Base-by-base conservation (phyloP, 2,329 filamentous ascomycete genomes). In the Hymenoscyphus fraxineus region DNA sequence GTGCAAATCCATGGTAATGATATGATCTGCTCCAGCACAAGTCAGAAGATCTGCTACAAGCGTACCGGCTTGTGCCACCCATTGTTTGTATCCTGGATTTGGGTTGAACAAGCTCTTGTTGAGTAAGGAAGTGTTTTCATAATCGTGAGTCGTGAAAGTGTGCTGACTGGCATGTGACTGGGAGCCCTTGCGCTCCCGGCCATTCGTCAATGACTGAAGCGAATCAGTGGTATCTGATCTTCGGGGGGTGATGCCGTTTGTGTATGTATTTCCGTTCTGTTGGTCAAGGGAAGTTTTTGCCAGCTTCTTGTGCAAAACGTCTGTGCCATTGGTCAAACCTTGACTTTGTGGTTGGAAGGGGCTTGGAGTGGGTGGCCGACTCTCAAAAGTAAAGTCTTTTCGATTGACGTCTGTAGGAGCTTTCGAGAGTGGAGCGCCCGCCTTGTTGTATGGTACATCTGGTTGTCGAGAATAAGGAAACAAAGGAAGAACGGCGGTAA, bases 381-480 rank as follows among this genome's bases (percentile, higher is more conserved):
- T 96, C 76, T 98, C 94, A 73, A 98, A 97, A 10, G 93, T 97
- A 79, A 89, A 91, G 70, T 88, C 88, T 68, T 84, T 82, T 70
- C 80, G 82, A 61, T 81, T 77, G 51, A 78, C 74, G 62, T 80
- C 76, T 58, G 77, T 79, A 0, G 86, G 82, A 47, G 86, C 84
- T 76, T 90, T 93, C 61, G 89, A 86, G 60, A 98, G 84, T 47
- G 95, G 95, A 51, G 95, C 94, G 61, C 95, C 95, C 51, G 88
- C 82, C 81, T 98, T 98, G 82, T 97, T 96, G 82, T 98, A 99
- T 19, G 95, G 95, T 66, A 97, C 88, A 76, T 99, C 95, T 70
- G 92, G 94, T 78, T 99, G 95, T 73, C 95, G 86, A 66, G 93
- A 97, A 81, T 99, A 99, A 0, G 95, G 95, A 79, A 99, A 99